phyloP scores from a whole-genome alignment of 148 eudicot genomes.

The Spergularia bocconei region DNA sequence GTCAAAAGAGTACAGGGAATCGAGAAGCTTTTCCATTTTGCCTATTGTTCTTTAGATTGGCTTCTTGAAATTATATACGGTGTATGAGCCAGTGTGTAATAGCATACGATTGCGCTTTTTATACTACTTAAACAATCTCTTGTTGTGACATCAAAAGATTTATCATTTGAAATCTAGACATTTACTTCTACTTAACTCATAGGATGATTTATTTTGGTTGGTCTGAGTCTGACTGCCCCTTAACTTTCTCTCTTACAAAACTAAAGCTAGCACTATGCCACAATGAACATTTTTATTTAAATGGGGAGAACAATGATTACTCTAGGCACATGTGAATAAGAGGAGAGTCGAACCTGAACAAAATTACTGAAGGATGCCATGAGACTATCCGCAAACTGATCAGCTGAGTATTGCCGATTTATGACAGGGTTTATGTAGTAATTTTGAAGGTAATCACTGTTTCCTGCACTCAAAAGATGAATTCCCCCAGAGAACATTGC shows the following conservation, averaged over 20 bases:
- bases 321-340: neutral
- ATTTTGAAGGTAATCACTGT: slow-evolving; percentile 83
- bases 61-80: neutral
- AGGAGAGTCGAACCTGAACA: slow-evolving; percentile 49
- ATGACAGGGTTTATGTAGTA: slow-evolving; percentile 68
- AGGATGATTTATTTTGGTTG: neutral
- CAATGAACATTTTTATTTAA: neutral
- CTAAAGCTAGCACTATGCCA: neutral
- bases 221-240: neutral
- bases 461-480: slow-evolving; percentile 82
- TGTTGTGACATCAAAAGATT: neutral
- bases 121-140: neutral
- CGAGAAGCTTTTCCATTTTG: neutral
- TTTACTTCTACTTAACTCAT: neutral
- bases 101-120: neutral
- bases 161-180: neutral
- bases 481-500: slow-evolving; percentile 68
- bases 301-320: neutral
- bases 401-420: slow-evolving; percentile 49
- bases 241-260: neutral
- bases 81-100: neutral
- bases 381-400: slow-evolving; percentile 64
- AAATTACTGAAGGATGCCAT: slow-evolving; percentile 50
- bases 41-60: neutral
- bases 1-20: neutral